Evolutionary conservation across 2,329 filamentous ascomycete species (phyloP).

Genomic region (Colletotrichum noveboracense): DNA sequence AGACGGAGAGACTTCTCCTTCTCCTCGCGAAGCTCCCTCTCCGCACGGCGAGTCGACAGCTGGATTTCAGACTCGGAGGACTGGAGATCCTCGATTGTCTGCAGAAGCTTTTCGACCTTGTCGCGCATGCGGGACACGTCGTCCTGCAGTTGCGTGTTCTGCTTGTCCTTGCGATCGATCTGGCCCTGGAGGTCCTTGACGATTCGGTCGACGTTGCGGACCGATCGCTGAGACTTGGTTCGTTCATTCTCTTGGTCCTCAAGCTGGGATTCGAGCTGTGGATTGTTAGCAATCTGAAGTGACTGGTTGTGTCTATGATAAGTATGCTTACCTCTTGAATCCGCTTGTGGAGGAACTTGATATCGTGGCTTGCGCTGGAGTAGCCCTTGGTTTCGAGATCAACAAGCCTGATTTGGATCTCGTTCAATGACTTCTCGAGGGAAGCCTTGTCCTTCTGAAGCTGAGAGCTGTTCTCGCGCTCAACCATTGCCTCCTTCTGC

Average conservation of each 20-base stretch:
- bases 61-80: constrained; percentile 83
- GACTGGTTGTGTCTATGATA: background rate
- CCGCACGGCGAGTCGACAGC: constrained; percentile 81
- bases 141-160: constrained; percentile 79
- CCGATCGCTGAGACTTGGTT: constrained; percentile 81
- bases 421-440: constrained; percentile 88
- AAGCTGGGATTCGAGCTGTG: constrained; percentile 83
- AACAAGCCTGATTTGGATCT: constrained; percentile 86
- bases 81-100: constrained; percentile 93
- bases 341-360: constrained; percentile 91
- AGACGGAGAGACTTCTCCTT: constrained; percentile 79
- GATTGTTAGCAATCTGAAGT: constrained; percentile 19
- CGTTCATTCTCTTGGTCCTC: constrained; percentile 82
- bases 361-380: constrained; percentile 91
- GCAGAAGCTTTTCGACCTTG: constrained; percentile 87
- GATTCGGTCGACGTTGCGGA: constrained; percentile 90
- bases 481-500: constrained; percentile 88
- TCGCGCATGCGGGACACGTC: constrained; percentile 87
- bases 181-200: constrained; percentile 93
- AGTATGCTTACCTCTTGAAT: constrained; percentile 82
- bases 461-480: constrained; percentile 81
- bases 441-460: constrained; percentile 89
- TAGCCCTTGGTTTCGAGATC: constrained; percentile 98
- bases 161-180: constrained; percentile 91
- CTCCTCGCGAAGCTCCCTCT: constrained; percentile 89